Evolutionary conservation across 2,329 filamentous ascomycete genomes (phyloP), one percentile per base, ranked within the genome.

Genomic region (Amphichorda felina): DNA sequence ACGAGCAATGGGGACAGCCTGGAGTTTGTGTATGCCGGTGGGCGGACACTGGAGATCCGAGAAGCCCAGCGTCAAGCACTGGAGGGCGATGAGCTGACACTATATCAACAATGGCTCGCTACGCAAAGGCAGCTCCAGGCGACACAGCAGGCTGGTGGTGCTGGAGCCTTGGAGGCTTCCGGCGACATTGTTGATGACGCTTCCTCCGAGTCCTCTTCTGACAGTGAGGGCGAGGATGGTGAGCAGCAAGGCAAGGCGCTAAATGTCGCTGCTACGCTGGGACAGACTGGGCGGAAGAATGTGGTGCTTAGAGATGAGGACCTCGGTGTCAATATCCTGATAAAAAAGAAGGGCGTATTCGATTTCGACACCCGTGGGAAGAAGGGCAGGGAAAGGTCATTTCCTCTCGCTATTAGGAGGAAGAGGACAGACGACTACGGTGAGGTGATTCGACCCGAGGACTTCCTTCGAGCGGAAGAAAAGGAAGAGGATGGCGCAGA

Each of bases 311-410:
- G 77, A 36, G 88, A 95, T 45, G 85, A 89, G 43, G 91, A 96
- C 46, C 68, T 96, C 3, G 91, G 91, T 14, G 78, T 96, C 44
- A 95, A 93, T 45, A 75, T 98, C 33, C 66, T 98, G 8, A 70
- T 96, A 28, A 84, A 91, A 46, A 81, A 83, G 45, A 93, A 88
- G 53, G 83, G 81, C 11, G 78, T 93, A n/a, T 84, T 91, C 53
- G 91, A 98, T 56, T 98, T 84, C 46, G 86, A 95, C 50, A 82
- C 95, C 2, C 73, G 86, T 28, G 83, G 82, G 25, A 95, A 94
- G 56, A 93, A 85, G 52, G 91, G 91, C 3, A 74, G 88, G 37
- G 91, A 98, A 52, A 79, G 87, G 42, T 82, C 94, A 62, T 96
- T 95, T 51, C 91, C 91, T 0, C 79, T 93, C 36, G 75, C 88